A percentile compares a stretch with the other conserved stretches of the same genome.
Conservation (phyloP, 1,284 basidiomycete species). For the Cutaneotrichosporon sp. region DNA sequence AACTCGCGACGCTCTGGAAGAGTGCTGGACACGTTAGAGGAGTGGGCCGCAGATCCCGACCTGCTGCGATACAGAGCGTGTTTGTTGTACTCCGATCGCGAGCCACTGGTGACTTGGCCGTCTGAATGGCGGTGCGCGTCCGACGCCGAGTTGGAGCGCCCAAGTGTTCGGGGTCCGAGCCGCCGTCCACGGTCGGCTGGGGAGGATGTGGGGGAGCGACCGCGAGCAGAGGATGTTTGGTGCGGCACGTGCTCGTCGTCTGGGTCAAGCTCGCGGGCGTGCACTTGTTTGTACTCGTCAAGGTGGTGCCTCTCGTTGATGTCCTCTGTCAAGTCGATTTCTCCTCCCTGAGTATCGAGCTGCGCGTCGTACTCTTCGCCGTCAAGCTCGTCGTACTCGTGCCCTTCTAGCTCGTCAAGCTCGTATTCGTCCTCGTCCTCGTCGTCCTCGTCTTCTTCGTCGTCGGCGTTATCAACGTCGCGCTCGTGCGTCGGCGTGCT, state of each 20-base stretch:
- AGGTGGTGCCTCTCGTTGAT: neutral
- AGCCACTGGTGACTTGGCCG: neutral
- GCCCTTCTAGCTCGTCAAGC: too few relatives aligned
- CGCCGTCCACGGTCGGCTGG: neutral
- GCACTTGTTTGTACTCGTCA: neutral
- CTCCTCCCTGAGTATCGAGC: too few relatives aligned
- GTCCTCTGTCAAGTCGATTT: neutral
- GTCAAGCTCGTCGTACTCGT: neutral
- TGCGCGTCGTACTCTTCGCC: neutral
- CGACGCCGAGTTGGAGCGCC: neutral
- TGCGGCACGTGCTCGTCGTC: neutral
- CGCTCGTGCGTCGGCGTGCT: constrained; percentile 12
- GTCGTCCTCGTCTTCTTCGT: neutral
- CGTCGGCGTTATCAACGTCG: constrained; percentile 5
- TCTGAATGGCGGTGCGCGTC: neutral
- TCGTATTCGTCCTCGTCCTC: too few relatives aligned
- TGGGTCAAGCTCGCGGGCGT: neutral
- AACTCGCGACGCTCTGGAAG: too few relatives aligned
- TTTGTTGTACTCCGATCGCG: too few relatives aligned
- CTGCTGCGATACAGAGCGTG: neutral
- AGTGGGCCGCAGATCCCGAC: neutral
- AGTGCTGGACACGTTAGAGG: neutral
- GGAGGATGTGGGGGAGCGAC: too few relatives aligned
- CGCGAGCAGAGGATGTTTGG: neutral
- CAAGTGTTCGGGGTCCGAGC: neutral